Evolutionary conservation across 345 rosid species (phyloP), one percentile per base, ranked within the genome.

Genomic region (Lepidium didymum): DNA sequence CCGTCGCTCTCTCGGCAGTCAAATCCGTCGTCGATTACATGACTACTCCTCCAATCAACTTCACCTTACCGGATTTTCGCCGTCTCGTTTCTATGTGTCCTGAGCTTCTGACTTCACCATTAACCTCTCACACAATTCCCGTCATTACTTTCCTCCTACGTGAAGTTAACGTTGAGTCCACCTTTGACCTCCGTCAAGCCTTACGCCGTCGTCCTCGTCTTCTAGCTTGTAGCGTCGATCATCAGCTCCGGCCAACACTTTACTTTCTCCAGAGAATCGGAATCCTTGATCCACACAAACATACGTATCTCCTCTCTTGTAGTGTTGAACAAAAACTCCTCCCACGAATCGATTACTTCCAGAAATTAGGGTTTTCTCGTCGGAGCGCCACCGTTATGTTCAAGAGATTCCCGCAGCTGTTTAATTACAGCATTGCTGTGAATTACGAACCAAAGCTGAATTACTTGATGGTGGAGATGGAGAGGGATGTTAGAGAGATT

Each of bases 131-230:
- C 51, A 64, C 89, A 25, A 62, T 78, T 76, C 87, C 91, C 1
- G 72, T 83, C 79, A 83, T 88, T 83, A 82, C 98, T 36, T 92
- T 92, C 90, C 98, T 92, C 78, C 91, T 88, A 74, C 87, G 96
- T 1, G 98, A 92, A 76, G 96, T 80, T 23, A 66, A 76, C 11
- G 91, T 92, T 25, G 69, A 78, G 49, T 75, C 78, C 60, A 8
- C 64, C 37, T 81, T 78, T 49, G 82, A 81, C 56, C 58, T 92
- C 46, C 84, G 79, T 25, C 75, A 76, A 19, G 87, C 82, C 23
- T 78, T 92, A 25, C 78, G 84, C 75, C 85, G 96, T 21, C 90
- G 98, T 59, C 98, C 96, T 46, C 82, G 96, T 58, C 76, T 92
- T 27, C 87, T 92, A 27, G 84, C 80, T 69, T 87, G 88, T 77